A percentile compares a stretch with the other conserved stretches of the same genome.
Evolutionary conservation across 306 rosid species (phyloP).

Genomic region (Oxytropis ochrocephala): DNA sequence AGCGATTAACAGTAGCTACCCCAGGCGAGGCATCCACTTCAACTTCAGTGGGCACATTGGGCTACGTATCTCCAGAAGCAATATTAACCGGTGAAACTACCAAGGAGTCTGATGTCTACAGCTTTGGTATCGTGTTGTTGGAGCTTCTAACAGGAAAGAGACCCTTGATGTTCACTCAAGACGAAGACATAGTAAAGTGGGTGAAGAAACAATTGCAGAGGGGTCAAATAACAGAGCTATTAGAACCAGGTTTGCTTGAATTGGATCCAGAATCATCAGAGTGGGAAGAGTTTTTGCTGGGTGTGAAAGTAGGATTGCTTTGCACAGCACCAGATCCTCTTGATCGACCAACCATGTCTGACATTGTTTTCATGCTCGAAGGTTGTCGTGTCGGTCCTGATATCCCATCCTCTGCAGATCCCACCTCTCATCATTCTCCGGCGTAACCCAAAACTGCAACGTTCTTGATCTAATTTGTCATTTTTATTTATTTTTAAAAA

Average conservation of each 20-base stretch:
- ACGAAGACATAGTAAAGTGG: conserved; percentile 96
- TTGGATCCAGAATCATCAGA: conserved; percentile 94
- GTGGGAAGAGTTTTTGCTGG: conserved; percentile 93
- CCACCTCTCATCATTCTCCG: conserved; percentile 80
- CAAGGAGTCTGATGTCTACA: conserved; percentile 83
- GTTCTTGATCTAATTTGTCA: conserved; percentile 20
- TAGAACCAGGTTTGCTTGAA: conserved; percentile 90
- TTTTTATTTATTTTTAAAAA: neutral
- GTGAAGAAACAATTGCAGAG: conserved; percentile 82
- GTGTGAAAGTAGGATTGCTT: conserved; percentile 86
- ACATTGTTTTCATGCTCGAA: conserved; percentile 98
- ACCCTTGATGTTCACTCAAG: conserved; percentile 86
- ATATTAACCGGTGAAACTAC: conserved; percentile 68
- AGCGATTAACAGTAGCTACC: conserved; percentile 38
- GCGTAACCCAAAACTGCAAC: conserved; percentile 25
- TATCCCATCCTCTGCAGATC: conserved; percentile 83
- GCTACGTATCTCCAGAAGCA: conserved; percentile 83
- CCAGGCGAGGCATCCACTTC: conserved; percentile 69
- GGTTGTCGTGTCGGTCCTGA: conserved; percentile 95
- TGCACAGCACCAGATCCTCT: conserved; percentile 92
- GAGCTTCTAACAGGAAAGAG: conserved; percentile 85
- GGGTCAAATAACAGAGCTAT: conserved; percentile 79
- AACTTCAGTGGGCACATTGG: conserved; percentile 66
- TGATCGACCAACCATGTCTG: conserved; percentile 91
- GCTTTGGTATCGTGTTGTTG: conserved; percentile 79